Evolutionary conservation across 2,329 filamentous ascomycete genomes (phyloP).

Genomic region (Rutstroemia sp.): DNA sequence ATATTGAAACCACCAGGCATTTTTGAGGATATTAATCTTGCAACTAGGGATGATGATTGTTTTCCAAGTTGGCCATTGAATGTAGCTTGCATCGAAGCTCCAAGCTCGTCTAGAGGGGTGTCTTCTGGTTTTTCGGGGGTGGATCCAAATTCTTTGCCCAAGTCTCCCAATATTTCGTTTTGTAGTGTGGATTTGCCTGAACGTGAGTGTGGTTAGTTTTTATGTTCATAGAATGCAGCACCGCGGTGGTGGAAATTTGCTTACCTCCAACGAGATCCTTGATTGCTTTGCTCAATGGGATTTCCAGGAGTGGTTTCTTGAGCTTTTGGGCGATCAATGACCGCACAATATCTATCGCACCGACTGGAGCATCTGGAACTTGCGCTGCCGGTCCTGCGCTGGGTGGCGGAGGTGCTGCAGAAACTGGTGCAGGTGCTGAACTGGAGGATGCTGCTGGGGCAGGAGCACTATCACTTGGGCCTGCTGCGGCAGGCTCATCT

Average conservation of each 20-base stretch:
- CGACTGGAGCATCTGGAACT: constrained; percentile 79
- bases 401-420: constrained; percentile 51
- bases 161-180: constrained; percentile 95
- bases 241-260: constrained; percentile 27
- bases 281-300: constrained; percentile 92
- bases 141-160: constrained; percentile 97
- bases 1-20: constrained; percentile 99
- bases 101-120: constrained; percentile 89
- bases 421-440: constrained; percentile 45
- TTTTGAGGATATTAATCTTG: constrained; percentile 93
- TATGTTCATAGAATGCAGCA: constrained; percentile 8
- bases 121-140: constrained; percentile 98
- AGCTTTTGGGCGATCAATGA: constrained; percentile 92
- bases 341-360: constrained; percentile 83
- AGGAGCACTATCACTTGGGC: constrained; percentile 33
- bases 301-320: constrained; percentile 84
- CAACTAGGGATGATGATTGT: constrained; percentile 87
- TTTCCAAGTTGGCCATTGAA: constrained; percentile 98
- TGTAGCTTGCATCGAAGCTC: constrained; percentile 93
- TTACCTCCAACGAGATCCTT: constrained; percentile 96
- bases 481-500: constrained; percentile 68
- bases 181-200: constrained; percentile 95
- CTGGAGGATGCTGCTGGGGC: constrained; percentile 37
- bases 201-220: constrained; percentile 16
- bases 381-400: constrained; percentile 80